A percentile compares a stretch with the other conserved stretches of the same genome.
Evolutionary conservation across 352 stramenopile species (phyloP).

Genomic region (Ophiocytium majus): DNA sequence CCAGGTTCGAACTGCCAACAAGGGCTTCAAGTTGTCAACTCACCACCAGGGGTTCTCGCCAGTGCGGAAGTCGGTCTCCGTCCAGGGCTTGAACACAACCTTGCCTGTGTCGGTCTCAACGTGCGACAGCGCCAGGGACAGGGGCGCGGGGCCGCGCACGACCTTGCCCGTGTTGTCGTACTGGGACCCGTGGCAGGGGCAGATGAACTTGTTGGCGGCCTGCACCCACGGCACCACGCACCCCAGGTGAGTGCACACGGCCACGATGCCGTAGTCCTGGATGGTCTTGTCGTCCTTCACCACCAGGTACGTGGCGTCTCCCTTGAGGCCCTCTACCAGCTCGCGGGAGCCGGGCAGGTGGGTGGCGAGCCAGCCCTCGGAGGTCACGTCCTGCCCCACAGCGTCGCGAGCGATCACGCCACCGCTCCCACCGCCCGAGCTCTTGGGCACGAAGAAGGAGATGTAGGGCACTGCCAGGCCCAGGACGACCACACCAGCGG

Average conservation of each 20-base stretch:
- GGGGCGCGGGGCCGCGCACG: slow-evolving; percentile 72
- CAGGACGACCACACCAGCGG: slow-evolving; percentile 68
- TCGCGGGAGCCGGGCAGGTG: slow-evolving; percentile 67
- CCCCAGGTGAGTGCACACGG: slow-evolving; percentile 80
- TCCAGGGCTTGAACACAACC: slow-evolving; percentile 74
- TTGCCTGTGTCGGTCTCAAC: slow-evolving; percentile 65
- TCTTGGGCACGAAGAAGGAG: slow-evolving; percentile 73
- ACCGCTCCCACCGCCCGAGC: slow-evolving; percentile 62
- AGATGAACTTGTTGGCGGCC: slow-evolving; percentile 80
- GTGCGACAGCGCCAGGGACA: slow-evolving; percentile 73
- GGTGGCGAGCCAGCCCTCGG: slow-evolving; percentile 68
- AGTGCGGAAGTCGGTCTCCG: slow-evolving; percentile 78
- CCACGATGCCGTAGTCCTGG: slow-evolving; percentile 73
- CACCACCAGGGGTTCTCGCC: slow-evolving; percentile 74
- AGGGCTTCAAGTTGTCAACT: too few relatives aligned
- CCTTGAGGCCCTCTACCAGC: slow-evolving; percentile 75
- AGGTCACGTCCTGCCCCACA: slow-evolving; percentile 71
- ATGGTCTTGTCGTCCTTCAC: slow-evolving; percentile 76
- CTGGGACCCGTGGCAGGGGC: slow-evolving; percentile 79
- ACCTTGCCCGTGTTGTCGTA: slow-evolving; percentile 73
- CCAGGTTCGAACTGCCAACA: too few relatives aligned
- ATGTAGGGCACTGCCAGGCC: slow-evolving; percentile 75
- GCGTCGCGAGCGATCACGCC: slow-evolving; percentile 71
- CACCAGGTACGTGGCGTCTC: slow-evolving; percentile 72
- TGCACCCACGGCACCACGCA: slow-evolving; percentile 80